Percentiles rank a stretch among this genome's conserved stretches.
Conservation (phyloP, 805 yeast species). For the Priceomyces melissophilus region DNA sequence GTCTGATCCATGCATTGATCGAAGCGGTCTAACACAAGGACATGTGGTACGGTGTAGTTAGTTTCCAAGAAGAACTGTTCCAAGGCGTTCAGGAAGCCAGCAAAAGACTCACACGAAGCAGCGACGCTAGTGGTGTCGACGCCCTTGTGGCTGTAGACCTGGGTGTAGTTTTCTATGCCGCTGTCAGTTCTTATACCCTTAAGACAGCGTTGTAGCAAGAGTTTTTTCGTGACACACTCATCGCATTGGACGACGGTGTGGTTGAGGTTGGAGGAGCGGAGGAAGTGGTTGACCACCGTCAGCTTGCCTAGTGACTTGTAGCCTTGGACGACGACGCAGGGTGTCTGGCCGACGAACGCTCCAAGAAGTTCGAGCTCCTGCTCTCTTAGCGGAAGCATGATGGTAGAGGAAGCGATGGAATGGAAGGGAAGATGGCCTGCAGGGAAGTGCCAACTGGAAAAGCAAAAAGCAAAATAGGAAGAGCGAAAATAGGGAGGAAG, state of each 20-base stretch:
- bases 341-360: neutral
- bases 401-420: too few relatives aligned
- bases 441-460: too few relatives aligned
- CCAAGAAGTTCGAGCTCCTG: too few relatives aligned
- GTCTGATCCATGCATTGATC: constrained; percentile 45
- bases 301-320: constrained; percentile 49
- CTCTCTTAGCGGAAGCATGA: too few relatives aligned
- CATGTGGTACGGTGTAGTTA: constrained; percentile 30
- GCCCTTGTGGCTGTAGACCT: constrained; percentile 22
- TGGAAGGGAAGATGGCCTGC: too few relatives aligned
- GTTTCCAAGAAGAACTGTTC: constrained; percentile 35
- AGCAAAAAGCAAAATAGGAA: too few relatives aligned
- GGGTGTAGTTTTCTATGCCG: constrained; percentile 22
- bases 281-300: constrained; percentile 28
- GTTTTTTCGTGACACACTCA: constrained; percentile 38
- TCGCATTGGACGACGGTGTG: constrained; percentile 41
- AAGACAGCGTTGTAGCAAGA: constrained; percentile 41
- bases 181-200: constrained; percentile 35
- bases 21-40: constrained; percentile 46
- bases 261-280: constrained; percentile 23
- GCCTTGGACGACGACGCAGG: constrained; percentile 42
- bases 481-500: too few relatives aligned
- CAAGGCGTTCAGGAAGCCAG: constrained; percentile 38
- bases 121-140: constrained; percentile 23
- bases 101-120: constrained; percentile 37